Percentiles rank a stretch among this genome's conserved stretches.
Evolutionary conservation across 768 basidiomycete genomes (phyloP).

Genomic region (Boletus sensibilis): DNA sequence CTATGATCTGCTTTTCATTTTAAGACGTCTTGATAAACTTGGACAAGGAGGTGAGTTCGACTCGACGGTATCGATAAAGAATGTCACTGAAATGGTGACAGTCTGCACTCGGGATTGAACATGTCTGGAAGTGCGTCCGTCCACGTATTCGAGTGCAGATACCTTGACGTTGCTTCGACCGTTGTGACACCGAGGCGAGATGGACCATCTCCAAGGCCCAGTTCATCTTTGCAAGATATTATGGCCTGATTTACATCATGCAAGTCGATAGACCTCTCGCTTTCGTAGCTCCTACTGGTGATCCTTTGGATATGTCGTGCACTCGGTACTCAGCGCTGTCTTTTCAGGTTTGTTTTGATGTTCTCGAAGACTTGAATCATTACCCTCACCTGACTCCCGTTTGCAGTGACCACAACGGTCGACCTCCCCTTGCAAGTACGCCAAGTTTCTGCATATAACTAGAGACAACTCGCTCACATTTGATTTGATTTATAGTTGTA

Average conservation of each 20-base stretch:
- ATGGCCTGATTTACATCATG: background rate
- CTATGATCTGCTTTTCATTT: background rate
- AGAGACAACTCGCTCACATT: too few relatives aligned
- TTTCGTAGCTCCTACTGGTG: background rate
- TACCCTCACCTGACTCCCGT: background rate
- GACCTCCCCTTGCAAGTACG: background rate
- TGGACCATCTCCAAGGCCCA: background rate
- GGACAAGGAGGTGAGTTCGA: background rate
- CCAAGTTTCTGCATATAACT: too few relatives aligned
- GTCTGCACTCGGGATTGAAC: background rate
- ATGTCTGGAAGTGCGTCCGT: background rate
- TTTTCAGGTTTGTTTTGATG: background rate
- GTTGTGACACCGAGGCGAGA: background rate
- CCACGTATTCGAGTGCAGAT: background rate
- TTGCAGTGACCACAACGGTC: background rate
- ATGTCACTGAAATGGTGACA: background rate
- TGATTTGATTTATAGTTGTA: background rate
- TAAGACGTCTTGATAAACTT: background rate
- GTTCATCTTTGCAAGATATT: background rate
- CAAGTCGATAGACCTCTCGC: background rate
- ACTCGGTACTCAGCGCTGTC: background rate
- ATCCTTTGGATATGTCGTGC: background rate
- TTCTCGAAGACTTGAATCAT: background rate
- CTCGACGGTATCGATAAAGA: background rate
- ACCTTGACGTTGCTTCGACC: background rate